phyloP scores from a whole-genome alignment of 805 yeast genomes.

The Saccharomycopsis capsularis region DNA sequence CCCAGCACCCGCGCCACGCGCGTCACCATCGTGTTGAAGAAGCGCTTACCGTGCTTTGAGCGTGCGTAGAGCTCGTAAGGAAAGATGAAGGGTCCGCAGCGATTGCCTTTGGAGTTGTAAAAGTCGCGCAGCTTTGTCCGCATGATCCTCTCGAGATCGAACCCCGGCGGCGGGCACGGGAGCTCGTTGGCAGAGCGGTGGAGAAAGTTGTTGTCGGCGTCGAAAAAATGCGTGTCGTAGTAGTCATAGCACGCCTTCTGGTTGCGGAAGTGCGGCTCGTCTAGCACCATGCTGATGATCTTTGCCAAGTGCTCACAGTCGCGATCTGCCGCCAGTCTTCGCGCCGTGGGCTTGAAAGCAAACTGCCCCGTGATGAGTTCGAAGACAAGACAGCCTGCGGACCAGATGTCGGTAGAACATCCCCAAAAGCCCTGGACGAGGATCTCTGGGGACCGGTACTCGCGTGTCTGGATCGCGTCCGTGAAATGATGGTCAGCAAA shows the following conservation, averaged over 20 bases:
- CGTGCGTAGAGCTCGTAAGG: constrained; percentile 17
- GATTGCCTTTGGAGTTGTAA: constrained; percentile 15
- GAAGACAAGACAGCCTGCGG: constrained; percentile 85
- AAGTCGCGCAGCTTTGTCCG: constrained; percentile 8
- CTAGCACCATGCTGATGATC: constrained; percentile 49
- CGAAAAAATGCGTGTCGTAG: constrained; percentile 19
- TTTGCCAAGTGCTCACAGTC: constrained; percentile 98
- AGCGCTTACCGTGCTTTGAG: constrained; percentile 7
- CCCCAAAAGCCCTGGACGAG: constrained; percentile 85
- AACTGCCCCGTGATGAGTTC: constrained; percentile 93
- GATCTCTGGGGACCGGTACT: constrained; percentile 88
- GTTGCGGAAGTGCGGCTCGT: constrained; percentile 7
- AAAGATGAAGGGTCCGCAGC: constrained; percentile 21
- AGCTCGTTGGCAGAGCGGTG: neutral
- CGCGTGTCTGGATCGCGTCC: constrained; percentile 85
- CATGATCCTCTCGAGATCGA: constrained; percentile 13
- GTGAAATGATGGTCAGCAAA: constrained; percentile 77
- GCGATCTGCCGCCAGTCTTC: constrained; percentile 29
- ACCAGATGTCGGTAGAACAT: constrained; percentile 91
- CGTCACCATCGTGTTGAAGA: constrained; percentile 12
- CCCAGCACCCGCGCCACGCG: neutral
- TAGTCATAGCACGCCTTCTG: constrained; percentile 18
- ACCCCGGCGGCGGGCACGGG: constrained; percentile 15
- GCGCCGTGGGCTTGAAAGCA: constrained; percentile 68
- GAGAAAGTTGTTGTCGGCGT: constrained; percentile 10